Conservation (phyloP, 2,329 filamentous ascomycete species). For the Fonsecaea pugnacius region DNA sequence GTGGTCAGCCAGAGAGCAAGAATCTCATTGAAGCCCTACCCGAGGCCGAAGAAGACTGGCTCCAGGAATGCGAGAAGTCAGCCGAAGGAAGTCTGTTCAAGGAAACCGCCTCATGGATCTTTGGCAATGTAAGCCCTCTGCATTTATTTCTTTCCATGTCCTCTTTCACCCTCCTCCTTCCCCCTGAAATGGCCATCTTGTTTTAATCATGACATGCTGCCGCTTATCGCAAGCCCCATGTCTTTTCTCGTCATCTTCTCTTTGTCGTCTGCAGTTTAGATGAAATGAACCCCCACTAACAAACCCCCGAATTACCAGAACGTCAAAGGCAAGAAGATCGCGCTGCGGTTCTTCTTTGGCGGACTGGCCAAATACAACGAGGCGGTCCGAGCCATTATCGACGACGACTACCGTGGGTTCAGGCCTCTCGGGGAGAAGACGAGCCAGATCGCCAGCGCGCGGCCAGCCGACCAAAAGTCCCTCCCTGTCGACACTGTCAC, state of each 20-base stretch:
- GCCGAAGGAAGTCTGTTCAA: slow-evolving; percentile 48
- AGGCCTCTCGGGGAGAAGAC: neutral
- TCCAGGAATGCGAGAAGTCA: slow-evolving; percentile 47
- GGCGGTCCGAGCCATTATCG: slow-evolving; percentile 16
- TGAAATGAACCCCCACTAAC: neutral
- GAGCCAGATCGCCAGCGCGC: neutral
- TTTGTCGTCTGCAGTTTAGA: neutral
- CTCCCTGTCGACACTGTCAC: neutral
- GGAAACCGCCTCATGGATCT: slow-evolving; percentile 58
- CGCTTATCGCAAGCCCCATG: too few species aligned
- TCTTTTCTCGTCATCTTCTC: neutral
- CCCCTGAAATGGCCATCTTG: too few species aligned
- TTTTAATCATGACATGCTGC: neutral
- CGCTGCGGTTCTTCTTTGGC: slow-evolving; percentile 31
- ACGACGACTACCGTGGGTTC: slow-evolving; percentile 19
- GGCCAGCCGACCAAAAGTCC: neutral
- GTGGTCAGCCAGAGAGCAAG: neutral
- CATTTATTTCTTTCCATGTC: neutral
- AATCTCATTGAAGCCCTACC: slow-evolving; percentile 54
- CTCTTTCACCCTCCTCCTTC: neutral
- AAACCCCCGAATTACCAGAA: slow-evolving; percentile 37
- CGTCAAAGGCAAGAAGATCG: slow-evolving; percentile 55
- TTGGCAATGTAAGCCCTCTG: slow-evolving; percentile 49
- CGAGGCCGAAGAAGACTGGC: slow-evolving; percentile 57
- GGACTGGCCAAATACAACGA: slow-evolving; percentile 23